Percentiles rank a stretch among this genome's conserved stretches.
Evolutionary conservation across 176 grass and related monocot genomes (phyloP).

Genomic region (Hsuehochloa calcarea): DNA sequence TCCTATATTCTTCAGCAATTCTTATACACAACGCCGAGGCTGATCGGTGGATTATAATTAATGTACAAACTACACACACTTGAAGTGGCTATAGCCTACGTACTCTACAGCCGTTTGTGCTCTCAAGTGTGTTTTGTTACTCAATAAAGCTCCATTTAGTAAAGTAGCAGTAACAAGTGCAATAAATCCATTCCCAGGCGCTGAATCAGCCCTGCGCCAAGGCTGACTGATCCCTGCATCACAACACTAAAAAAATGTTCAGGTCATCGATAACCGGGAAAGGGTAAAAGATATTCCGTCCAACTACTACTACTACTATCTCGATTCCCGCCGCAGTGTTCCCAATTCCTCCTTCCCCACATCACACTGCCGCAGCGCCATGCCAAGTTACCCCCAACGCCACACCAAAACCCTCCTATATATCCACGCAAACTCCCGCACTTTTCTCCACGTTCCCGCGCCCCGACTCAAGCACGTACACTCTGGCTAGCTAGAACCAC

Average conservation of each 20-base stretch:
- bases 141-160: neutral
- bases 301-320: neutral
- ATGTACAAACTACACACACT: too few species aligned
- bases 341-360: neutral
- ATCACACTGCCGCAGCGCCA: neutral
- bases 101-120: neutral
- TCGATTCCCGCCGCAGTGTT: conserved; percentile 24
- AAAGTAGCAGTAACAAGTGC: neutral
- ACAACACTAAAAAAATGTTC: neutral
- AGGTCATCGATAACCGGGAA: conserved; percentile 40
- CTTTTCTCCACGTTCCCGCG: conserved; percentile 31
- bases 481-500: neutral
- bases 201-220: neutral
- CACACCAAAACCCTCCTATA: neutral
- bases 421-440: conserved; percentile 16
- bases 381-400: neutral
- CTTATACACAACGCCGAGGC: neutral
- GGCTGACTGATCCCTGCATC: neutral
- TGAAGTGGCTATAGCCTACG: neutral
- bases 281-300: conserved; percentile 33
- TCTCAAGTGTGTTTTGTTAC: neutral
- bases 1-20: neutral
- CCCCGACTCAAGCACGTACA: neutral
- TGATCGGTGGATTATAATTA: too few species aligned
- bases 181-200: neutral